These are phyloP conservation scores for Ganoderma sp. DNA, from an alignment of 1,284 basidiomycete species.

Conservation along the genomic window DNA sequence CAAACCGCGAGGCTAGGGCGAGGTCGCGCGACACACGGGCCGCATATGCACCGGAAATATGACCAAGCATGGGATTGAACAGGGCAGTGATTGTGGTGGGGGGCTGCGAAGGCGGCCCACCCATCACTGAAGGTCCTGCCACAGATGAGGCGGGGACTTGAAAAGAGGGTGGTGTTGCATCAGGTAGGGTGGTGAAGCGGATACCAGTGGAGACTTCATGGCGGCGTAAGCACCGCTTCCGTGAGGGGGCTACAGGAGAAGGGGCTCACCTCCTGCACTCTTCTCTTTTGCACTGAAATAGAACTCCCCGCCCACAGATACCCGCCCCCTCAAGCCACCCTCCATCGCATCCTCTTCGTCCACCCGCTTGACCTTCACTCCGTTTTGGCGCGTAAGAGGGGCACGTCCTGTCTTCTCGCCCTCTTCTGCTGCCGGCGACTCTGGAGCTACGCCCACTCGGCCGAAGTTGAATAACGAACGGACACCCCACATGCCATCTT, in stretches of 20 bases:
- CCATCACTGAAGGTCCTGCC: conserved; percentile 40
- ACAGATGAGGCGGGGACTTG: conserved; percentile 52
- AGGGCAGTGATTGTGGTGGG: conserved; percentile 94
- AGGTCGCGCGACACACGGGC: conserved; percentile 87
- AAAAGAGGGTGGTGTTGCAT: conserved; percentile 70
- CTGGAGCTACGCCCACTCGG: conserved; percentile 46
- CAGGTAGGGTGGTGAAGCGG: conserved; percentile 89
- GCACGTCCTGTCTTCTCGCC: conserved; percentile 35
- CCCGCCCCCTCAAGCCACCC: conserved; percentile 86
- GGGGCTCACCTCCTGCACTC: conserved; percentile 83
- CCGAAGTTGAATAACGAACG: conserved; percentile 95
- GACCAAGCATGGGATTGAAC: conserved; percentile 97
- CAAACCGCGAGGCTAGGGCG: conserved; percentile 90
- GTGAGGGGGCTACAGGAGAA: conserved; percentile 4
- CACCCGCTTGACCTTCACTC: conserved; percentile 60
- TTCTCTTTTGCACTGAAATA: conserved; percentile 94
- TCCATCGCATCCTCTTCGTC: conserved; percentile 92
- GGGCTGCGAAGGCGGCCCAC: conserved; percentile 62
- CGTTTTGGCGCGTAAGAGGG: conserved; percentile 26
- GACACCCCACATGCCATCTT: conserved; percentile 92
- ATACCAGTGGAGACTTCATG: conserved; percentile 87
- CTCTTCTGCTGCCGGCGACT: conserved; percentile 41
- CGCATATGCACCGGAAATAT: conserved; percentile 90
- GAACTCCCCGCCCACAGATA: conserved; percentile 92
- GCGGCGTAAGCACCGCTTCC: conserved; percentile 15